These are phyloP conservation scores for Penicillium sp. DNA, from an alignment of 2,329 filamentous ascomycete species.

Conservation along the genomic window DNA sequence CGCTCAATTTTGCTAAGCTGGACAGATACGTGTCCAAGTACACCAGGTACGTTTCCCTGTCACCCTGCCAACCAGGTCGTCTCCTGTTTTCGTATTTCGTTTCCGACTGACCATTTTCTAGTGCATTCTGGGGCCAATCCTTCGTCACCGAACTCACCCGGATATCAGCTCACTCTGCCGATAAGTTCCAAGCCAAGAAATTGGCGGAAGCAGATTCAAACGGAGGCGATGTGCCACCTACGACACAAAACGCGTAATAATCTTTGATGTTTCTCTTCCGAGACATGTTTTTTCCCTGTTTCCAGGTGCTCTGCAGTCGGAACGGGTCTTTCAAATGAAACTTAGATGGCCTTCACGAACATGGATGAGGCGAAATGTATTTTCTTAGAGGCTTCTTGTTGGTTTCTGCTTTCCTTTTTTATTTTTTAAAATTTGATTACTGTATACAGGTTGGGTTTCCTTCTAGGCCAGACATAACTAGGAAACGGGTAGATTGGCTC, in stretches of 20 bases:
- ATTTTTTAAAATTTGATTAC: not conserved
- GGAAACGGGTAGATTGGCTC: too few relatives aligned
- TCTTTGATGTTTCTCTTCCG: not conserved
- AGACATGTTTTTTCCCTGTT: not conserved
- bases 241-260: conserved; percentile 2
- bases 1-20: conserved; percentile 79
- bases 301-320: not conserved
- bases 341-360: conserved; percentile 21
- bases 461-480: not conserved
- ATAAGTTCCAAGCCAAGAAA: conserved; percentile 31
- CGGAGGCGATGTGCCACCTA: not conserved
- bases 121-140: conserved; percentile 89
- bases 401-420: conserved; percentile 8
- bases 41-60: conserved; percentile 53
- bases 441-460: conserved; percentile 5
- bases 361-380: conserved; percentile 23
- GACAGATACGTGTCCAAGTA: conserved; percentile 96
- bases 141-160: conserved; percentile 74
- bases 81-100: not conserved
- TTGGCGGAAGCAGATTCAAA: conserved; percentile 10
- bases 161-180: conserved; percentile 42
- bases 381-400: conserved; percentile 1
- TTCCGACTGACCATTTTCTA: conserved; percentile 27
- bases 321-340: conserved; percentile 13
- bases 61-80: not conserved